These are phyloP conservation scores for Neofusicoccum umdonicola DNA, from an alignment of 2,329 filamentous ascomycete species.

Conservation along the genomic window DNA sequence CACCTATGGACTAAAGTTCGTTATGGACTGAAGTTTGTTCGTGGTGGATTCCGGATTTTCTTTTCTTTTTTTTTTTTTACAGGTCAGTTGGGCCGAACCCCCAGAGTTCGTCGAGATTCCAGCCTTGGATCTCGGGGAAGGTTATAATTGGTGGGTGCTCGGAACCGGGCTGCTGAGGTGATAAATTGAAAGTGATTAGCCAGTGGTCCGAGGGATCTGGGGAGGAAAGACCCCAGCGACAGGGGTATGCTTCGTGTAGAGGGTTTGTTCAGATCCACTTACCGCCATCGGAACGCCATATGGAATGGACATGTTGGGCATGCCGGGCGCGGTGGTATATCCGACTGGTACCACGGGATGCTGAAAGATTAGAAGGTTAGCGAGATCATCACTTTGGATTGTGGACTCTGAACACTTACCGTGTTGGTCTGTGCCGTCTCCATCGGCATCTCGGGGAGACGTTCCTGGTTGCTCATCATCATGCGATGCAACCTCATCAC, in stretches of 20 bases:
- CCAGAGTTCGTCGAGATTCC: constrained; percentile 14
- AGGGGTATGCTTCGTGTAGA: background rate
- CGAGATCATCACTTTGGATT: background rate
- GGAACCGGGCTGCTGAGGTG: background rate
- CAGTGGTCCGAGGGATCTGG: background rate
- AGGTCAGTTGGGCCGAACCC: constrained; percentile 12
- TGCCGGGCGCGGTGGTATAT: background rate
- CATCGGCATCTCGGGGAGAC: background rate
- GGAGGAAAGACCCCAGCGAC: background rate
- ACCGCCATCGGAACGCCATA: constrained; percentile 1
- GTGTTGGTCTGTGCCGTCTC: background rate
- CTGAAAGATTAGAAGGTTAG: background rate
- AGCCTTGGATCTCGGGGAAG: constrained; percentile 16
- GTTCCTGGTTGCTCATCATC: constrained; percentile 12
- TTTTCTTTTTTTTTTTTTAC: background rate
- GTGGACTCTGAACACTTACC: background rate
- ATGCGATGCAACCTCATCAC: background rate
- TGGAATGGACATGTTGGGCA: background rate
- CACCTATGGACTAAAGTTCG: background rate
- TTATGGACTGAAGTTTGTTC: background rate
- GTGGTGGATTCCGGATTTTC: background rate
- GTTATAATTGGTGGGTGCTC: constrained; percentile 6
- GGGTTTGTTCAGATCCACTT: background rate
- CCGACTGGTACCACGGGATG: background rate
- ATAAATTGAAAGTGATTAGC: background rate